A percentile compares a stretch with the other conserved stretches of the same genome.
phyloP scores from a whole-genome alignment of 768 basidiomycete genomes.

The Pleurotus giganteus region DNA sequence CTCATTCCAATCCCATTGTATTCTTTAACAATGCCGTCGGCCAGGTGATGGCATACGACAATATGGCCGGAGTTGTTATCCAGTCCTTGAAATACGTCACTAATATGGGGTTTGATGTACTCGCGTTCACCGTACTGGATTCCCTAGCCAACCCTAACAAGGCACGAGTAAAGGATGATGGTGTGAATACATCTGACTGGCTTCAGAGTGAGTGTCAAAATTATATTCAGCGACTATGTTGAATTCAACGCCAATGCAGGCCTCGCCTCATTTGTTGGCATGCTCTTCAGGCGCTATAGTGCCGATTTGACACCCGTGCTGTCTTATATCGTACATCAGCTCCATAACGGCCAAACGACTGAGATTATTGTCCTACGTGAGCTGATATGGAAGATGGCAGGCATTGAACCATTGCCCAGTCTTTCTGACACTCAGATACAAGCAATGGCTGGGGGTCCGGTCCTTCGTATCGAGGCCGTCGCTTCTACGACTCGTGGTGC shows the following conservation, averaged over 20 bases:
- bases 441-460: constrained; percentile 90
- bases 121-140: constrained; percentile 85
- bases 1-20: constrained; percentile 91
- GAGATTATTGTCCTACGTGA: constrained; percentile 93
- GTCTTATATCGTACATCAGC: constrained; percentile 88
- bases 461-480: constrained; percentile 83
- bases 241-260: constrained; percentile 41
- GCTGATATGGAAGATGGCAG: constrained; percentile 93
- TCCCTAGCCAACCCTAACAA: constrained; percentile 82
- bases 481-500: constrained; percentile 79
- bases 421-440: constrained; percentile 84
- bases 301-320: constrained; percentile 83
- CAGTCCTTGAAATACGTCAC: constrained; percentile 88
- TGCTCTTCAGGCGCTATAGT: constrained; percentile 84
- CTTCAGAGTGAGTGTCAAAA: constrained; percentile 68
- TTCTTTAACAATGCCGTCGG: constrained; percentile 87
- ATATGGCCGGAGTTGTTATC: constrained; percentile 85
- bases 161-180: constrained; percentile 85
- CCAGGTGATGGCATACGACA: constrained; percentile 96
- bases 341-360: constrained; percentile 77
- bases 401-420: constrained; percentile 87
- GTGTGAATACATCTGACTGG: constrained; percentile 89
- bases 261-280: constrained; percentile 89
- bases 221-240: not conserved
- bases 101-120: constrained; percentile 91